Percentiles rank a stretch among this genome's conserved stretches.
These are phyloP conservation scores for Aspergillus ochraceoroseus DNA, from an alignment of 2,329 filamentous ascomycete genomes.

Conservation along the genomic window DNA sequence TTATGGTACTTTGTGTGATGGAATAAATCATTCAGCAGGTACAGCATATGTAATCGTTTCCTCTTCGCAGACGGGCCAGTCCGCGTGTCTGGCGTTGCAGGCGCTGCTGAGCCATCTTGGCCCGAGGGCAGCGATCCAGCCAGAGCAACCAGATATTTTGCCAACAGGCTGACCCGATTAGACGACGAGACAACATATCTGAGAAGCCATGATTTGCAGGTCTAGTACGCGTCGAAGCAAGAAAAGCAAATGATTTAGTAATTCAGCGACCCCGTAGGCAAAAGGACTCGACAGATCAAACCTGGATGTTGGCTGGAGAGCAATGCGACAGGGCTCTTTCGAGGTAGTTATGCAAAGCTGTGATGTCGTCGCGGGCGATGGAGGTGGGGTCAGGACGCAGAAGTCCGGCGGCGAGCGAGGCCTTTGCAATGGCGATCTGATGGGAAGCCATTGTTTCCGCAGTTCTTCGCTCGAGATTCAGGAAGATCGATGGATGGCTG, in stretches of 20 bases:
- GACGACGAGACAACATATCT: slow-evolving; percentile 64
- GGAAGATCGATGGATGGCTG: no score
- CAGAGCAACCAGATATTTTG: slow-evolving; percentile 69
- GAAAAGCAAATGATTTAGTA: slow-evolving; percentile 34
- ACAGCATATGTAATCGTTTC: slow-evolving; percentile 69
- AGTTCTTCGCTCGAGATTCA: no score
- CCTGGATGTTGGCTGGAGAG: slow-evolving; percentile 79
- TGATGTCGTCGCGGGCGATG: slow-evolving; percentile 63
- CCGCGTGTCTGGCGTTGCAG: slow-evolving; percentile 20
- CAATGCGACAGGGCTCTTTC: slow-evolving; percentile 63
- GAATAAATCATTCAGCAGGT: slow-evolving; percentile 72
- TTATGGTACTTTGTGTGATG: slow-evolving; percentile 60
- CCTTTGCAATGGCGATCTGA: slow-evolving; percentile 71
- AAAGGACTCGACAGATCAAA: slow-evolving; percentile 54
- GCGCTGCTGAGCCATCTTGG: slow-evolving; percentile 21
- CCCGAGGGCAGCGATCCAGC: slow-evolving; percentile 53
- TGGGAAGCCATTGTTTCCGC: slow-evolving; percentile 56
- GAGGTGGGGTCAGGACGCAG: slow-evolving; percentile 69
- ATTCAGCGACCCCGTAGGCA: slow-evolving; percentile 24
- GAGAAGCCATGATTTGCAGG: slow-evolving; percentile 81
- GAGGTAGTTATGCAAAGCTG: slow-evolving; percentile 63
- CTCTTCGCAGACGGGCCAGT: slow-evolving; percentile 55
- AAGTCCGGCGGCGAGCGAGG: slow-evolving; percentile 68
- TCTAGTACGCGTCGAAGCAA: slow-evolving; percentile 50
- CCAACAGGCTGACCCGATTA: slow-evolving; percentile 61